A percentile compares a stretch with the other conserved stretches of the same genome.
phyloP scores from a whole-genome alignment of 306 rosid species.

The Gleditsia sinensis region DNA sequence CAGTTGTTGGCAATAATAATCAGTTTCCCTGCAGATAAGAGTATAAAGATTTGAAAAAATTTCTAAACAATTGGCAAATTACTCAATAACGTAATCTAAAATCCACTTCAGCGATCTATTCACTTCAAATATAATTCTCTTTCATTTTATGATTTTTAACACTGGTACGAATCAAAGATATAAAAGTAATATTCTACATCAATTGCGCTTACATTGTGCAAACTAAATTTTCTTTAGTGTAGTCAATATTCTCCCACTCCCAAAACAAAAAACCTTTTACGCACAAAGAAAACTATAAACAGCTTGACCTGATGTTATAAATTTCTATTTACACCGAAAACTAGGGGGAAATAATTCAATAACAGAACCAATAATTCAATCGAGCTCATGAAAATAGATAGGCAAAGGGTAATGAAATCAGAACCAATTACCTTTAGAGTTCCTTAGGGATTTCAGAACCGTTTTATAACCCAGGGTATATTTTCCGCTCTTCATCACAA shows the following conservation, averaged over 20 bases:
- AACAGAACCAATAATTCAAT: background rate
- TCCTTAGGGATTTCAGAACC: conserved; percentile 72
- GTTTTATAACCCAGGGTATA: conserved; percentile 78
- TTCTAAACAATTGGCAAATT: background rate
- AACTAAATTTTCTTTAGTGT: background rate
- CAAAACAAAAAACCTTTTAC: background rate
- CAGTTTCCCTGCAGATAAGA: conserved; percentile 53
- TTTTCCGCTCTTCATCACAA: conserved; percentile 90
- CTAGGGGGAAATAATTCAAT: background rate
- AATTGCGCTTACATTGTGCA: background rate
- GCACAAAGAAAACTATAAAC: too few relatives aligned
- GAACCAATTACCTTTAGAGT: conserved; percentile 56
- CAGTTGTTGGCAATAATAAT: conserved; percentile 86
- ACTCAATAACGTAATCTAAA: background rate
- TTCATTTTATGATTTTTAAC: background rate
- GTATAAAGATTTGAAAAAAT: background rate
- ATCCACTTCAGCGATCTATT: background rate
- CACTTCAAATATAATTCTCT: background rate
- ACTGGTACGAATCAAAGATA: background rate
- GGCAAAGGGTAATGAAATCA: background rate
- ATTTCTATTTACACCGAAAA: too few relatives aligned
- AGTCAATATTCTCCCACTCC: too few relatives aligned
- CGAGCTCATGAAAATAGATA: background rate
- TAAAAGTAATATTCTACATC: background rate
- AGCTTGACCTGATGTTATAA: too few relatives aligned